Conservation (phyloP, 495 filamentous ascomycete species). For the Astrocystis sublimbata region DNA sequence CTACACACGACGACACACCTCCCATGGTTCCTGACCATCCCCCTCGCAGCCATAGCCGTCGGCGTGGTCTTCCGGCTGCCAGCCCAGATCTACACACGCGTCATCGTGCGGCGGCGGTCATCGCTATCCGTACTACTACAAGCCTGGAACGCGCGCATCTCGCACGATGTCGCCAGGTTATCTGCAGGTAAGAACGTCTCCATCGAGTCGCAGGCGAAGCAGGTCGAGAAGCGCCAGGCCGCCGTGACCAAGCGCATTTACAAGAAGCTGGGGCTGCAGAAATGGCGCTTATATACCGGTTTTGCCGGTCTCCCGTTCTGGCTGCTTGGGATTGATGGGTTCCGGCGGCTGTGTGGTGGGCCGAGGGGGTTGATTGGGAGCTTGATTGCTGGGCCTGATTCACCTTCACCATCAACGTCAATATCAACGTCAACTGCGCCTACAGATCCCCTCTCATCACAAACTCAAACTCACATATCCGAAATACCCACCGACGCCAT, state of each 20-base stretch:
- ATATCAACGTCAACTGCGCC: too few species aligned
- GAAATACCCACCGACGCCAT: too few species aligned
- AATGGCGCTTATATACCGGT: conserved; percentile 51
- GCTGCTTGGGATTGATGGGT: conserved; percentile 64
- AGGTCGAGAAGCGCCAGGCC: conserved; percentile 28
- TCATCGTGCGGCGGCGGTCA: conserved; percentile 42
- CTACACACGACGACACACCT: conserved; percentile 61
- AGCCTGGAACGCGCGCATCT: conserved; percentile 48
- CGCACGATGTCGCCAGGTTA: conserved; percentile 27
- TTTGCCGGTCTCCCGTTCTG: conserved; percentile 65
- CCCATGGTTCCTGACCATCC: conserved; percentile 72
- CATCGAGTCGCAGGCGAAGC: conserved; percentile 15
- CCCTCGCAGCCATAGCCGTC: conserved; percentile 65
- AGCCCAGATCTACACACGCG: conserved; percentile 54
- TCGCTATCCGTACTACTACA: conserved; percentile 52
- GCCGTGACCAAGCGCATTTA: conserved; percentile 42
- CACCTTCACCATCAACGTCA: too few species aligned
- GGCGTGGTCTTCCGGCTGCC: conserved; percentile 62
- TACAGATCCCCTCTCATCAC: too few species aligned
- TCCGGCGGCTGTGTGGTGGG: conserved; percentile 65
- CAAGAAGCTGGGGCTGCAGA: conserved; percentile 47
- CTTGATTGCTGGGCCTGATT: conserved; percentile 23
- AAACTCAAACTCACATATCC: too few species aligned
- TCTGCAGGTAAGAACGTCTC: conserved; percentile 19
- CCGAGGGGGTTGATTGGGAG: conserved; percentile 53